Percentiles rank a stretch among this genome's conserved stretches.
Evolutionary conservation across 1,139 yeast species (phyloP).

Genomic region (Geotrichum phurueaensis): DNA sequence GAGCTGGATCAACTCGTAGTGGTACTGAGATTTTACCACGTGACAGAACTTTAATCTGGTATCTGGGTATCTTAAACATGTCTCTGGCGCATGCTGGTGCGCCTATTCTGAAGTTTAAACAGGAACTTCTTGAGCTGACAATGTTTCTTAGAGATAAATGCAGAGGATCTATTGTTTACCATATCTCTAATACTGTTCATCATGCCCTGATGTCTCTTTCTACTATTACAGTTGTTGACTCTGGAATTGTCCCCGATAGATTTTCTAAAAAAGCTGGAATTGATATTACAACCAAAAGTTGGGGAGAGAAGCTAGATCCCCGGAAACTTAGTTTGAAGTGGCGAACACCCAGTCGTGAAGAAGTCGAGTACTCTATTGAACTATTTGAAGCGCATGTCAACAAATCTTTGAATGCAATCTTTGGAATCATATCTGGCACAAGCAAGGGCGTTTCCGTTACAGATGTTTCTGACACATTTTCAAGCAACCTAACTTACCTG

Average conservation of each 20-base stretch:
- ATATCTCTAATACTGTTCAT: slow-evolving; percentile 51
- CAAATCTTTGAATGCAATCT: slow-evolving; percentile 26
- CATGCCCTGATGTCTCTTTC: slow-evolving; percentile 63
- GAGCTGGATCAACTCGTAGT: slow-evolving; percentile 73
- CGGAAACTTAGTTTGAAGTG: slow-evolving; percentile 54
- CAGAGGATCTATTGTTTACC: slow-evolving; percentile 52
- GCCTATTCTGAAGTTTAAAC: slow-evolving; percentile 42
- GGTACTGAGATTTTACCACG: slow-evolving; percentile 65
- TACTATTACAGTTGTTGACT: slow-evolving; percentile 34
- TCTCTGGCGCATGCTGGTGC: slow-evolving; percentile 63
- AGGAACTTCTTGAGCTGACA: slow-evolving; percentile 49
- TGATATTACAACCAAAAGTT: slow-evolving; percentile 21
- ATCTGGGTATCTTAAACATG: slow-evolving; percentile 65
- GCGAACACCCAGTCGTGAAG: slow-evolving; percentile 61
- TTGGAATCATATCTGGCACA: slow-evolving; percentile 23
- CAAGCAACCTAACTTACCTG: slow-evolving; percentile 51
- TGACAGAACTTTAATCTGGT: slow-evolving; percentile 73
- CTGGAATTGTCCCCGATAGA: slow-evolving; percentile 31
- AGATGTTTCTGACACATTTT: slow-evolving; percentile 36
- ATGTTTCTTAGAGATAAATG: slow-evolving; percentile 50
- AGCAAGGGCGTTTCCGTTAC: slow-evolving; percentile 24
- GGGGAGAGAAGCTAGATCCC: slow-evolving; percentile 34
- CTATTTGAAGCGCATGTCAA: slow-evolving; percentile 49
- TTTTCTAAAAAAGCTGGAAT: slow-evolving; percentile 27
- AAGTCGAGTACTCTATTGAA: slow-evolving; percentile 56